Conservation (phyloP, 768 basidiomycete species). For the Boletales sp. region DNA sequence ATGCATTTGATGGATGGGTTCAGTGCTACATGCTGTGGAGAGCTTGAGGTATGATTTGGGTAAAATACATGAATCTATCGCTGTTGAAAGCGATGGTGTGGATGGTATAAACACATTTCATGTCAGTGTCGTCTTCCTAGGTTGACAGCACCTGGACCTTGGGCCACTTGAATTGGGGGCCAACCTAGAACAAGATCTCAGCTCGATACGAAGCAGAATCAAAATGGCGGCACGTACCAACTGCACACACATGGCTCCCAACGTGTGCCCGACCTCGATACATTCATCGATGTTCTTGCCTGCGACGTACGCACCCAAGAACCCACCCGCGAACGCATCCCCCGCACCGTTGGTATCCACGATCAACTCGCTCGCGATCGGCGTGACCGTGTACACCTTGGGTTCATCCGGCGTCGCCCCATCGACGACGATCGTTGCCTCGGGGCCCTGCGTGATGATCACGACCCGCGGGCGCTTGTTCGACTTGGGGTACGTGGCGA, state of each 20-base stretch:
- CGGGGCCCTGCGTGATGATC: constrained; percentile 86
- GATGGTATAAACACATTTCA: neutral
- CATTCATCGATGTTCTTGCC: constrained; percentile 77
- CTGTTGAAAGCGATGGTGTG: constrained; percentile 37
- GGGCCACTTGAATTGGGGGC: constrained; percentile 55
- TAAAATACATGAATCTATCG: constrained; percentile 25
- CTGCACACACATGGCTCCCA: constrained; percentile 83
- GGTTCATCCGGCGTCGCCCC: constrained; percentile 47
- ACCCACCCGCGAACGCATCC: constrained; percentile 95
- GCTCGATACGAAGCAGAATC: neutral
- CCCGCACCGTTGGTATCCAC: constrained; percentile 99
- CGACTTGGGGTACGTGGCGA: constrained; percentile 73
- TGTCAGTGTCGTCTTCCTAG: neutral
- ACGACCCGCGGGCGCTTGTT: constrained; percentile 80
- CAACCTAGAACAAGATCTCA: constrained; percentile 36
- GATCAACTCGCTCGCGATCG: constrained; percentile 59
- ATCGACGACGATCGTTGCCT: constrained; percentile 73
- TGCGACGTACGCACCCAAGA: constrained; percentile 78
- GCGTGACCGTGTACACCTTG: constrained; percentile 55
- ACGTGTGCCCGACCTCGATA: constrained; percentile 81
- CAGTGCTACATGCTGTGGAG: constrained; percentile 36
- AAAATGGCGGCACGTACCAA: constrained; percentile 46
- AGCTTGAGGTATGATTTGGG: constrained; percentile 25
- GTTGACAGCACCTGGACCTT: constrained; percentile 45
- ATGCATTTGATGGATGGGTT: neutral